Evolutionary conservation across 352 stramenopile genomes (phyloP), one percentile per base, ranked within the genome.

Genomic region (Phytophthora megakarya): DNA sequence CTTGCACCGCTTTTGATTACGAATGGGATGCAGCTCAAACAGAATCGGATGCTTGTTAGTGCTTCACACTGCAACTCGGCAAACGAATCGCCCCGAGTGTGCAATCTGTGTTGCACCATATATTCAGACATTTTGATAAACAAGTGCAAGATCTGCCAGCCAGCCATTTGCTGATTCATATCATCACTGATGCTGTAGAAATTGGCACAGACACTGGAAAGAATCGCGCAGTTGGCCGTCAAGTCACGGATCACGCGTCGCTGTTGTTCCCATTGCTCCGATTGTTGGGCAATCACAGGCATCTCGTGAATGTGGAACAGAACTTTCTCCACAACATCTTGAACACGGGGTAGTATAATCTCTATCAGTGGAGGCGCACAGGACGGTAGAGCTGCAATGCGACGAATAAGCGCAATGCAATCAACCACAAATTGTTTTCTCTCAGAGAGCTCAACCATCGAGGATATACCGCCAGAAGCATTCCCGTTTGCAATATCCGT

Each of bases 351-450:
- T 13, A 80, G 42, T 57, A 90, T 68, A 11, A 73, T 62, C 22
- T 87, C 76, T 8, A 90, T 59, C 15, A 90, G 51, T 21, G 79
- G 77, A 39, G 67, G 73, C 0, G 79, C 78, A 25, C 81, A 90
- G 0, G 73, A 70, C 23, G 81, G 77, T 13, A 90, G 69, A n/a
- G 78, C 75, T 3, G 78, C 80, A 50, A 92, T 90, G 22, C 82
- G 82, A 35, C 80, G 78, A 73, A 90, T 80, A 16, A 92, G 59
- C 8, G 82, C 80, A 51, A 92, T 78, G 45, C 82, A 92, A 43
- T 89, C 80, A 43, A 92, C 82, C 16, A 90, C 60, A 52, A 92
- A 90, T 53, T 89, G 76, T 19, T 92, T 89, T 6, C 78, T 61
- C 19, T 92, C 82, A 2, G 82, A 90, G 0, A 92, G 61, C 42